A percentile compares a stretch with the other conserved stretches of the same genome.
Conservation (phyloP, 139 green algal genomes). For the Tetraselmis chui region DNA sequence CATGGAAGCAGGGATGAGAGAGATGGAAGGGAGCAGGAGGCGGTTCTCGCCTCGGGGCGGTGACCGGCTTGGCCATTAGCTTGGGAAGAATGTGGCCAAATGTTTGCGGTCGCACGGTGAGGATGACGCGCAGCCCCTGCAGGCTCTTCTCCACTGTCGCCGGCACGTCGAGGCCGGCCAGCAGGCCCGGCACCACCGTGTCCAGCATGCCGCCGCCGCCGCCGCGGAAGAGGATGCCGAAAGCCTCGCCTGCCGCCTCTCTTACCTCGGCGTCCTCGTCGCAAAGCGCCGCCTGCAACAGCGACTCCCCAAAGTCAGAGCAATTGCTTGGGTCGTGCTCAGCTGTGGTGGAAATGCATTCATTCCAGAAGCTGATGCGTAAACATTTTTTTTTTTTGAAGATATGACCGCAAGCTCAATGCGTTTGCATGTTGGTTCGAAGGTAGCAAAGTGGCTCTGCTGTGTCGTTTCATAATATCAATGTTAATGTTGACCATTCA, state of each 20-base stretch:
- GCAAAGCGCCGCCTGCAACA: slow-evolving; percentile 61
- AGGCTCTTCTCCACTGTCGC: slow-evolving; percentile 45
- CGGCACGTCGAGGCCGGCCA: slow-evolving; percentile 52
- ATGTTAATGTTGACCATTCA: too few relatives aligned
- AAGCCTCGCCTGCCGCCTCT: slow-evolving; percentile 77
- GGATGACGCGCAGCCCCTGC: slow-evolving; percentile 79
- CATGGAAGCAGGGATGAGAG: too few relatives aligned
- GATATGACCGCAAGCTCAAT: too few relatives aligned
- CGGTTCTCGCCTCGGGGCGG: neutral
- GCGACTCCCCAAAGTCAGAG: too few relatives aligned
- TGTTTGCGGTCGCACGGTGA: slow-evolving; percentile 63
- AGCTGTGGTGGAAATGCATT: too few relatives aligned
- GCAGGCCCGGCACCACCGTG: slow-evolving; percentile 69
- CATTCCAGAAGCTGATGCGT: too few relatives aligned
- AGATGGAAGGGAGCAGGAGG: too few relatives aligned
- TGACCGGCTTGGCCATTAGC: slow-evolving; percentile 39
- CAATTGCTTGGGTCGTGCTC: too few relatives aligned
- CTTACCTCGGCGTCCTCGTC: slow-evolving; percentile 63
- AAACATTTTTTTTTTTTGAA: too few relatives aligned
- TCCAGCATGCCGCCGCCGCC: slow-evolving; percentile 53
- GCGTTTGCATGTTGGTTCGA: too few relatives aligned
- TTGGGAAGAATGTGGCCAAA: slow-evolving; percentile 69
- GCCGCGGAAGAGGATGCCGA: slow-evolving; percentile 81
- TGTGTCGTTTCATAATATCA: too few relatives aligned
- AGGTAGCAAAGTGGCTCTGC: too few relatives aligned